Evolutionary conservation across 2,329 filamentous ascomycete genomes (phyloP).

Genomic region (Cladophialophora chaetospira): DNA sequence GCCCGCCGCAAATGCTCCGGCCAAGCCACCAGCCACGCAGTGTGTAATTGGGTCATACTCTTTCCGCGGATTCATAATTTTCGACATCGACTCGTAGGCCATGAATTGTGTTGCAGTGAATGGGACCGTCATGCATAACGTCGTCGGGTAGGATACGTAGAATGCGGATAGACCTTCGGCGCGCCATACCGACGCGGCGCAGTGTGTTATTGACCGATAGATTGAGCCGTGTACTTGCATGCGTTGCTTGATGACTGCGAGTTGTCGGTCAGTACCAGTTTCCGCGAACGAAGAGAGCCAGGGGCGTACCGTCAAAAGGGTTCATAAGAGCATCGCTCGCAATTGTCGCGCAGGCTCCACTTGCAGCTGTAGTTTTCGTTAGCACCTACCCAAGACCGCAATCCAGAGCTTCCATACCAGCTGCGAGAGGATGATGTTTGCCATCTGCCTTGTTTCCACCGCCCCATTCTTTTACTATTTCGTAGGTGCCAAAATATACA

Average conservation of each 20-base stretch:
- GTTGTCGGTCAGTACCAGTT: slow-evolving; percentile 25
- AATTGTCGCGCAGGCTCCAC: slow-evolving; percentile 92
- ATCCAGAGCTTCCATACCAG: slow-evolving; percentile 61
- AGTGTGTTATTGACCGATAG: slow-evolving; percentile 83
- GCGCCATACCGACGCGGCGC: slow-evolving; percentile 82
- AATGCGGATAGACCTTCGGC: slow-evolving; percentile 88
- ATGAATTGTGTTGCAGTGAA: slow-evolving; percentile 98
- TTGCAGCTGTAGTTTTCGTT: slow-evolving; percentile 66
- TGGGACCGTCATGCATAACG: slow-evolving; percentile 95
- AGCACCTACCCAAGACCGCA: slow-evolving; percentile 35
- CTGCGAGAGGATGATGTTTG: slow-evolving; percentile 88
- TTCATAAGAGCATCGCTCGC: slow-evolving; percentile 99
- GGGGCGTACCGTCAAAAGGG: slow-evolving; percentile 83
- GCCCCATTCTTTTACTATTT: slow-evolving; percentile 93
- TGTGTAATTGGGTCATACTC: slow-evolving; percentile 90
- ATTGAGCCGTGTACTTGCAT: slow-evolving; percentile 98
- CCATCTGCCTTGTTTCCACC: slow-evolving; percentile 82
- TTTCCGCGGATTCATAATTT: slow-evolving; percentile 79
- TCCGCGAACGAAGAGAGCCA: background rate
- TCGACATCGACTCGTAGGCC: slow-evolving; percentile 95
- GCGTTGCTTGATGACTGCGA: slow-evolving; percentile 92
- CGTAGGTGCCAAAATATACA: slow-evolving; percentile 97
- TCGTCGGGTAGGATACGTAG: slow-evolving; percentile 98
- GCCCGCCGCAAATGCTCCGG: slow-evolving; percentile 89
- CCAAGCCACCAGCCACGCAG: slow-evolving; percentile 87